These are phyloP conservation scores for Penicillium turbatum DNA, from an alignment of 495 filamentous ascomycete species.

Conservation along the genomic window DNA sequence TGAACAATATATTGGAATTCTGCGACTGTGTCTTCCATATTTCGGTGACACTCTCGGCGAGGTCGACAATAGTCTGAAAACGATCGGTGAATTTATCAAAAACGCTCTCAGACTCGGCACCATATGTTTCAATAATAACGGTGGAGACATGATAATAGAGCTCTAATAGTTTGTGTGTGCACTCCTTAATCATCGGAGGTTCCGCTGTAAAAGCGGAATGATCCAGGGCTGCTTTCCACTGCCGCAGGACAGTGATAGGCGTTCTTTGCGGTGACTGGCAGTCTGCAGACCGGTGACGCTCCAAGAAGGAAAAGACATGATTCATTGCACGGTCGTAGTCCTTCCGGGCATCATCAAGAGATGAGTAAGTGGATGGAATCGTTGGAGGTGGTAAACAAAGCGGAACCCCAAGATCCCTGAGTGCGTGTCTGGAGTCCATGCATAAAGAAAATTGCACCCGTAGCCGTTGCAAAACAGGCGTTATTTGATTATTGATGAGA, in stretches of 20 bases:
- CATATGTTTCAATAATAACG: neutral
- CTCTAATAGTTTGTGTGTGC: neutral
- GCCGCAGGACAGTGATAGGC: neutral
- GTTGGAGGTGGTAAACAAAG: slow-evolving; percentile 1
- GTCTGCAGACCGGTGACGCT: neutral
- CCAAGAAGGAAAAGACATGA: neutral
- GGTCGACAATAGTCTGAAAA: neutral
- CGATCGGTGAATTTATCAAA: neutral
- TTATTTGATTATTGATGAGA: slow-evolving; percentile 6
- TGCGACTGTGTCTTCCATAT: neutral
- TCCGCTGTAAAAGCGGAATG: neutral
- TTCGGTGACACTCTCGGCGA: neutral
- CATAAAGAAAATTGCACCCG: slow-evolving; percentile 10
- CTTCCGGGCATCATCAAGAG: neutral
- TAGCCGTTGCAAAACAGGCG: slow-evolving; percentile 1
- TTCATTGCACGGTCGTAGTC: slow-evolving; percentile 7
- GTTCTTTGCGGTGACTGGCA: neutral
- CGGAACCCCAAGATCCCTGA: neutral
- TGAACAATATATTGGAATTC: neutral
- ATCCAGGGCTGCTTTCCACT: slow-evolving; percentile 5
- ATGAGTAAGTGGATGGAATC: slow-evolving; percentile 1
- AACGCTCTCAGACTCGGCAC: neutral
- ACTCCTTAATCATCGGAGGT: neutral
- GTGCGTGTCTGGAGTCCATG: slow-evolving; percentile 5
- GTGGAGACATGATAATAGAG: slow-evolving; percentile 3